Evolutionary conservation across 768 basidiomycete genomes (phyloP), one percentile per base, ranked within the genome.

Genomic region (Boletus pseudopeckii): DNA sequence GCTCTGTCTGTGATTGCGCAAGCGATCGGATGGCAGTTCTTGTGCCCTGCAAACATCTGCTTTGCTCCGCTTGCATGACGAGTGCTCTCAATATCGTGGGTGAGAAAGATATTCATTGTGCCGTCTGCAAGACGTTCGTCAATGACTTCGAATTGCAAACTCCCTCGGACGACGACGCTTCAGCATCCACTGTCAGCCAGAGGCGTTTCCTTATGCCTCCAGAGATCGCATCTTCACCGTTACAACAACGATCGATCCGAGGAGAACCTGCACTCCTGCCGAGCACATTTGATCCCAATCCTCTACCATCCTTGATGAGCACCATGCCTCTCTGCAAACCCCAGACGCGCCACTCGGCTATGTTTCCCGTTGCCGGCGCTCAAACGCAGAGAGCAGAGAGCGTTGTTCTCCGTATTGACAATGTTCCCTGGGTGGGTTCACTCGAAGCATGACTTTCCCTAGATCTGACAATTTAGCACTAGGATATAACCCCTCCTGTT

Each of bases 41-140:
- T 18, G 77, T 80, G 22, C 90, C 91, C 0, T 93, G 91, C 69
- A 66, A 72, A 7, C 91, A 93, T 66, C 78, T 85, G 1, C 74
- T 92, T 2, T 93, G 91, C 65, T 87, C 89, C 3, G 78, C 79
- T 10, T 93, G 91, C 64, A 76, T 93, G 51, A 93, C 91, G 1
- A 90, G 89, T 47, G 88, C 89, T 8, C 75, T 93, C 48, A 93
- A 93, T 60, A 92, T 92, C 48, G 91, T 92, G 17, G 90, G 90
- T 7, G 90, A 93, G 70, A 92, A 92, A 65, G 86, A 88, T 53
- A 89, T 92, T 81, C 81, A 85, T 54, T 93, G 91, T 57, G 85
- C 88, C 17, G 85, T 90, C 30, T 93, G 90, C 71, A 85, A 84
- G 61, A 70, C 68, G 38, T 79, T 81, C 33, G 89, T 92, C 20